A percentile compares a stretch with the other conserved stretches of the same genome.
These are phyloP conservation scores for Incumbomyces lentus DNA, from an alignment of 2,329 filamentous ascomycete species.

Conservation along the genomic window DNA sequence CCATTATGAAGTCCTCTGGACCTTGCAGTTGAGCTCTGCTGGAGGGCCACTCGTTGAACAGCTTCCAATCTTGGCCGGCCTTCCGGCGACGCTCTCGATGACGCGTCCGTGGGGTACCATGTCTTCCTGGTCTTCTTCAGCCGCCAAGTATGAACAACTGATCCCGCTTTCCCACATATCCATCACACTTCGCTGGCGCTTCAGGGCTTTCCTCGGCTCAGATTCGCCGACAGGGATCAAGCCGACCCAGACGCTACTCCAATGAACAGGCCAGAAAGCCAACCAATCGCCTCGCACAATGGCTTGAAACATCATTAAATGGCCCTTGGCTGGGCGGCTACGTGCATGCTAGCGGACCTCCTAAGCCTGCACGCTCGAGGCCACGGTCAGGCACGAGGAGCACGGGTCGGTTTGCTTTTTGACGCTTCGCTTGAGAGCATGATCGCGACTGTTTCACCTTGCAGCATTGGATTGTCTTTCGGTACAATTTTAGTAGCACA, in stretches of 20 bases:
- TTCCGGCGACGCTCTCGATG: neutral
- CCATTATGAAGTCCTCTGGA: no score
- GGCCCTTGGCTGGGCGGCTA: slow-evolving; percentile 6
- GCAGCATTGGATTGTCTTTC: neutral
- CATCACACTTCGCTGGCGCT: no score
- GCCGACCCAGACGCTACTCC: neutral
- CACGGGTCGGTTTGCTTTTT: neutral
- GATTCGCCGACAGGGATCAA: neutral
- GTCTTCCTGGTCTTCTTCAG: neutral
- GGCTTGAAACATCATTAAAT: slow-evolving; percentile 1
- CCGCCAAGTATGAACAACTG: no score
- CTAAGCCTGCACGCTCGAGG: neutral
- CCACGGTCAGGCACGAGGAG: neutral
- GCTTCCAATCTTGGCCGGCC: no score
- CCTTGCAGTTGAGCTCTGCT: no score
- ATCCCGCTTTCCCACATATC: no score
- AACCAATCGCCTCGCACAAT: slow-evolving; percentile 1
- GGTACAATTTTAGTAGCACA: neutral
- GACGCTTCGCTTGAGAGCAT: neutral
- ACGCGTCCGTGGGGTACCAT: neutral
- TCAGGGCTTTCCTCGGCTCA: neutral
- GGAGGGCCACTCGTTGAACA: no score
- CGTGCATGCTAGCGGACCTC: neutral
- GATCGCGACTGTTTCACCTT: slow-evolving; percentile 5
- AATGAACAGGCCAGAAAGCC: neutral